Evolutionary conservation across 352 stramenopile species (phyloP).

Genomic region (Globisporangium viniferum): DNA sequence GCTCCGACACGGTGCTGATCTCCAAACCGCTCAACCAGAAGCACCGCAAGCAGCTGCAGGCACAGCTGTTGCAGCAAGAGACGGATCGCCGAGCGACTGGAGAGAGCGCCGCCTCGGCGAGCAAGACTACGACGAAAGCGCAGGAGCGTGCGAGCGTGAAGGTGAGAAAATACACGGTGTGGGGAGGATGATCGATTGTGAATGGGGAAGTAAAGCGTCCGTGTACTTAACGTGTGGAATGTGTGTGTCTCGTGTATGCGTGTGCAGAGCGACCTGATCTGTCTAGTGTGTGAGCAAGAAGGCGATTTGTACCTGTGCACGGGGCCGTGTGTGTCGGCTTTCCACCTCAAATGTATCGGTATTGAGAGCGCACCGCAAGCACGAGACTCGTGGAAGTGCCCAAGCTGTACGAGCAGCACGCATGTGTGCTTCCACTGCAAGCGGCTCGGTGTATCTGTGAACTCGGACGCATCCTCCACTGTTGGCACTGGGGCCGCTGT

Average conservation of each 20-base stretch:
- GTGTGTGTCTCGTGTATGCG: not conserved
- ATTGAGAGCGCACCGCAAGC: not conserved
- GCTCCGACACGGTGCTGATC: slow-evolving; percentile 75
- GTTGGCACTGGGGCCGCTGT: not conserved
- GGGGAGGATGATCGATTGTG: not conserved
- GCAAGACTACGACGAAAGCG: not conserved
- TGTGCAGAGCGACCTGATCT: slow-evolving; percentile 54
- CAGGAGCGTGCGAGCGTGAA: not conserved
- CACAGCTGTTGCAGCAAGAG: slow-evolving; percentile 39
- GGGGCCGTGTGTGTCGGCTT: slow-evolving; percentile 73
- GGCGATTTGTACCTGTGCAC: slow-evolving; percentile 50
- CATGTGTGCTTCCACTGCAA: slow-evolving; percentile 87
- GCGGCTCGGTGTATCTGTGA: slow-evolving; percentile 32
- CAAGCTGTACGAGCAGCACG: slow-evolving; percentile 43
- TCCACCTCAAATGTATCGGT: slow-evolving; percentile 51
- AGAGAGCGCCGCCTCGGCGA: not conserved
- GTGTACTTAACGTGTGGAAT: not conserved
- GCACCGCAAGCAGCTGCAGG: slow-evolving; percentile 55
- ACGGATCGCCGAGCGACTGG: slow-evolving; percentile 1
- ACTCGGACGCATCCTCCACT: slow-evolving; percentile 2
- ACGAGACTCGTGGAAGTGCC: slow-evolving; percentile 47
- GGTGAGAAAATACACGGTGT: not conserved
- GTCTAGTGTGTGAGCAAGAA: slow-evolving; percentile 63
- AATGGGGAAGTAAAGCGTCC: no score
- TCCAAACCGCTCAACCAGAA: slow-evolving; percentile 62